Evolutionary conservation across 805 yeast genomes (phyloP), one percentile per base, ranked within the genome.

Genomic region (Yarrowia hollandica): DNA sequence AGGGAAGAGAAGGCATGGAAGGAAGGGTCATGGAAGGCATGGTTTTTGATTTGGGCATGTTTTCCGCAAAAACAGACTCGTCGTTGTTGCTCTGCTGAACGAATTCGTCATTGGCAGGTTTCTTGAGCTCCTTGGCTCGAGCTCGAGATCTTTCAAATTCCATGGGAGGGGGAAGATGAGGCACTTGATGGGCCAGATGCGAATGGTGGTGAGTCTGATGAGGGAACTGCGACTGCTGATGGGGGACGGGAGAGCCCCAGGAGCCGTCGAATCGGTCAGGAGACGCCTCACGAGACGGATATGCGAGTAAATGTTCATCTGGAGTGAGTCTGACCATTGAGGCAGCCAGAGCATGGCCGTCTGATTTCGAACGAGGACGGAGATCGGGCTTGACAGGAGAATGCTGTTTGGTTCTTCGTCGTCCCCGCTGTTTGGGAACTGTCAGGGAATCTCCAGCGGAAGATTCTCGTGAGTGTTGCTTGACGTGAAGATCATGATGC

Each of bases 271-370:
- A 28, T 2, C 50, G 50, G 52, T 44, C 52, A 6, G 35, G 35
- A 28, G 52, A 44, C 34, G 52, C 35, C 11, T 44, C 52, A 18
- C 52, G 52, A 12, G 52, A 44, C 7, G 52, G 52, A 23, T 44
- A 44, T 14, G 35, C 34, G 9, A 44, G 52, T 8, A 10, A 2
- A 5, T 28, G 16, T 30, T 44, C 52, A 12, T 44, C 52, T 14
- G 52, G 52, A 11, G 39, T 48, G 30, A 31, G 39, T 48, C 55
- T 21, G 30, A 31, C 39, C 39, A 31, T 48, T 8, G 28, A 26
- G n/a, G 38, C 55, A 14, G 38, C 39, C 30, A 48, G 39, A 22
- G 55, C 55, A 16, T 21, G 22, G 19, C 55, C 55, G 5, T 48
- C 55, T n/a, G 55, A 48, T 30, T 48, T 30, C 4, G 55, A 31